phyloP scores from a whole-genome alignment of 257 asterid species.

The Solanum infundibuliforme region DNA sequence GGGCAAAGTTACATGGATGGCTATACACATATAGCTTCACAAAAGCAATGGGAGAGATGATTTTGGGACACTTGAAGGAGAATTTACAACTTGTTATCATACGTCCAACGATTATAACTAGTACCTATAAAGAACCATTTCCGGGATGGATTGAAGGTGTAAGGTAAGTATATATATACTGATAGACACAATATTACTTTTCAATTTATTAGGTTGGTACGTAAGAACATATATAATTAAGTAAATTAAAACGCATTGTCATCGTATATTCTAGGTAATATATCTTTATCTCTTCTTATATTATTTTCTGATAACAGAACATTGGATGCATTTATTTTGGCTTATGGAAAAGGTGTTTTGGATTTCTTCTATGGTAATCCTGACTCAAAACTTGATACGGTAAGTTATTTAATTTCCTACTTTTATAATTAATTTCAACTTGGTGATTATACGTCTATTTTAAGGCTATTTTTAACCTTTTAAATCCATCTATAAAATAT shows the following conservation, averaged over 20 bases:
- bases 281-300: neutral
- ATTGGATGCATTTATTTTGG: neutral
- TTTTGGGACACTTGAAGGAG: neutral
- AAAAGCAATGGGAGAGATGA: slow-evolving; percentile 67
- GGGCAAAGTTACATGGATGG: slow-evolving; percentile 56
- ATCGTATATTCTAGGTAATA: too few relatives aligned
- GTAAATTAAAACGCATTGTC: too few relatives aligned
- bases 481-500: too few relatives aligned
- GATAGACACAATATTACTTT: neutral
- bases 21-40: slow-evolving; percentile 51
- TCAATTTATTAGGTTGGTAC: too few relatives aligned
- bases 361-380: slow-evolving; percentile 14
- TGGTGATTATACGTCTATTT: too few relatives aligned
- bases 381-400: slow-evolving; percentile 32
- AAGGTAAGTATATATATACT: neutral
- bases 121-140: slow-evolving; percentile 39
- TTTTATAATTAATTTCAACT: too few relatives aligned
- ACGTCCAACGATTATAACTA: slow-evolving; percentile 46
- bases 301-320: neutral
- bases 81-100: slow-evolving; percentile 25
- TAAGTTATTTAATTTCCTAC: neutral
- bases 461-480: too few relatives aligned
- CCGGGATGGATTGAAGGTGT: neutral
- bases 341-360: slow-evolving; percentile 37
- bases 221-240: too few relatives aligned